phyloP scores from a whole-genome alignment of 1,284 basidiomycete genomes.

The Porodaedalea pini region DNA sequence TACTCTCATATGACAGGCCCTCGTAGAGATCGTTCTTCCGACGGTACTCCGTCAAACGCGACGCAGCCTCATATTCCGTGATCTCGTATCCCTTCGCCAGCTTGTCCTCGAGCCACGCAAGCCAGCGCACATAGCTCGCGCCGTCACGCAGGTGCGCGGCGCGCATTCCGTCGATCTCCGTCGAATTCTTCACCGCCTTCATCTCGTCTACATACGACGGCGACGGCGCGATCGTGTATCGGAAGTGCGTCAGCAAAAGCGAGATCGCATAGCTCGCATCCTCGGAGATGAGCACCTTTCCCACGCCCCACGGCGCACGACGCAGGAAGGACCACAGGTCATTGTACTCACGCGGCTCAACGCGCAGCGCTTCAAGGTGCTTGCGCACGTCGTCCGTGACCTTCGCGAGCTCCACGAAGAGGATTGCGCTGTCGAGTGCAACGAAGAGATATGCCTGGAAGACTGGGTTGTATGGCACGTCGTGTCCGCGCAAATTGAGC shows the following conservation, averaged over 20 bases:
- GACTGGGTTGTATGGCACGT: slow-evolving; percentile 85
- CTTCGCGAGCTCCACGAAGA: slow-evolving; percentile 71
- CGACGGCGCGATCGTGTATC: slow-evolving; percentile 54
- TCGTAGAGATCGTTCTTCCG: slow-evolving; percentile 73
- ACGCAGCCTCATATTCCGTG: slow-evolving; percentile 89
- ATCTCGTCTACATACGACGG: slow-evolving; percentile 71
- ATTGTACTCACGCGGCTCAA: slow-evolving; percentile 68
- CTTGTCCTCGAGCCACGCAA: slow-evolving; percentile 89
- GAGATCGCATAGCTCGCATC: slow-evolving; percentile 77
- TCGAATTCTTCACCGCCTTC: slow-evolving; percentile 86
- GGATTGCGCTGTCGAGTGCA: slow-evolving; percentile 49
- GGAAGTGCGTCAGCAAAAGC: slow-evolving; percentile 73
- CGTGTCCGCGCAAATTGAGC: slow-evolving; percentile 80
- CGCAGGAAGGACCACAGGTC: slow-evolving; percentile 80
- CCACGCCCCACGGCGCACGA: slow-evolving; percentile 68
- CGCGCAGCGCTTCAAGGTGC: slow-evolving; percentile 58
- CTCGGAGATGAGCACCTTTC: slow-evolving; percentile 70
- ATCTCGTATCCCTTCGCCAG: slow-evolving; percentile 74
- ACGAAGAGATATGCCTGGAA: slow-evolving; percentile 85
- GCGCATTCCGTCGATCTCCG: slow-evolving; percentile 80
- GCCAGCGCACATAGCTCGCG: slow-evolving; percentile 84
- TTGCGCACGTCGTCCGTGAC: slow-evolving; percentile 47
- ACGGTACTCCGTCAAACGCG: slow-evolving; percentile 78
- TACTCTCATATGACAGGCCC: slow-evolving; percentile 92
- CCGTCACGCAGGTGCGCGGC: slow-evolving; percentile 90